phyloP scores from a whole-genome alignment of 331 rosid genomes.

The Arachis monticola region DNA sequence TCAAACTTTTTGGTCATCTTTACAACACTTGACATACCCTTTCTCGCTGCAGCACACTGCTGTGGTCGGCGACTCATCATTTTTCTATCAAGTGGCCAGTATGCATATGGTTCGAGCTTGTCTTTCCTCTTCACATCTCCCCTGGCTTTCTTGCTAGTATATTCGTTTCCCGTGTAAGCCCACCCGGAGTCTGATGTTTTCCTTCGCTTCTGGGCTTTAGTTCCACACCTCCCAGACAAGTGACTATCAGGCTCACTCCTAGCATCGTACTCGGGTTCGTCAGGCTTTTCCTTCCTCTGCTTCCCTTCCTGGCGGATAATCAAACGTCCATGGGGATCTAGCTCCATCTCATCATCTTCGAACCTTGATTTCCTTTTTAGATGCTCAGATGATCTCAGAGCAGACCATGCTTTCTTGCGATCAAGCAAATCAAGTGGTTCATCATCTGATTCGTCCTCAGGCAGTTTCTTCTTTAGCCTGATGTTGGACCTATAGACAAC shows the following conservation, averaged over 20 bases:
- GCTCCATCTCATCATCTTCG: slow-evolving; percentile 71
- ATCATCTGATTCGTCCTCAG: slow-evolving; percentile 67
- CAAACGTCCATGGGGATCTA: slow-evolving; percentile 80
- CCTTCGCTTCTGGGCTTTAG: slow-evolving; percentile 65
- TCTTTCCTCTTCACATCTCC: slow-evolving; percentile 87
- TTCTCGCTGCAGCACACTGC: slow-evolving; percentile 78
- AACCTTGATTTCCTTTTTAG: slow-evolving; percentile 59
- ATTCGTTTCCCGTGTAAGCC: slow-evolving; percentile 85
- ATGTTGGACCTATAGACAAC: slow-evolving; percentile 49
- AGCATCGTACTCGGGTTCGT: slow-evolving; percentile 47
- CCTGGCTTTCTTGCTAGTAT: slow-evolving; percentile 79
- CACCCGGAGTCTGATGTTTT: slow-evolving; percentile 78
- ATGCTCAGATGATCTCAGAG: slow-evolving; percentile 62
- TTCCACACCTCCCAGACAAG: slow-evolving; percentile 55
- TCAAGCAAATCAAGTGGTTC: slow-evolving; percentile 96
- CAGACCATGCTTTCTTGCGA: slow-evolving; percentile 65
- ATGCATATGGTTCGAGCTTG: slow-evolving; percentile 88
- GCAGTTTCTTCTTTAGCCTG: slow-evolving; percentile 57
- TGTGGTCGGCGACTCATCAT: slow-evolving; percentile 92
- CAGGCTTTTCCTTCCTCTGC: slow-evolving; percentile 37
- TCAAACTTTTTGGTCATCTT: slow-evolving; percentile 80
- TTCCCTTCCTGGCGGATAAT: slow-evolving; percentile 63
- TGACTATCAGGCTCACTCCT: slow-evolving; percentile 69
- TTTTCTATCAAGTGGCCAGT: slow-evolving; percentile 93
- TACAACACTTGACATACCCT: slow-evolving; percentile 85